Percentiles rank a stretch among this genome's conserved stretches.
Evolutionary conservation across 2,329 filamentous ascomycete species (phyloP).

Genomic region (Trichoderma lentiforme): DNA sequence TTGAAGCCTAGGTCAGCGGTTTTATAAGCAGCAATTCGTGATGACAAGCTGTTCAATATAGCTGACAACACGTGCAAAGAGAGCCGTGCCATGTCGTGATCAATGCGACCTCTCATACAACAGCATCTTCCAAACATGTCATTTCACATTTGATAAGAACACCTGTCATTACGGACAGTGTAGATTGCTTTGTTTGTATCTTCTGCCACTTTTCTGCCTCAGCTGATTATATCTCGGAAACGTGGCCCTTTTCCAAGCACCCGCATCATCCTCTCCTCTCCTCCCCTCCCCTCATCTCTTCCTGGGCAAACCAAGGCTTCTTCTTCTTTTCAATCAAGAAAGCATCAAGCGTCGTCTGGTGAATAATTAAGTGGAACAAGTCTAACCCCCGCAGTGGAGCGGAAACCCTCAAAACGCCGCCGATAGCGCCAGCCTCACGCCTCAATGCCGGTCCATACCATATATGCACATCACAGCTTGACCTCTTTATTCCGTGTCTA

Average conservation of each 20-base stretch:
- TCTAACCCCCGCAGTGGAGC: constrained; percentile 8
- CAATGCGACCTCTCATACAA: not conserved
- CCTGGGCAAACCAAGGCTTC: not conserved
- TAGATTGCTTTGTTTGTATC: not conserved
- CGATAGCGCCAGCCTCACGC: not conserved
- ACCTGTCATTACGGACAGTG: not conserved
- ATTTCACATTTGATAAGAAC: not conserved
- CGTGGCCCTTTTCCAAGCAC: not conserved
- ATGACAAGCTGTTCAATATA: not conserved
- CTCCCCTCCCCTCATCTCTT: not conserved
- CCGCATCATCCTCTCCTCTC: not conserved
- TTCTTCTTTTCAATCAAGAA: not conserved
- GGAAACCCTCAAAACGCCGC: constrained; percentile 4
- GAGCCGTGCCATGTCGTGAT: no score
- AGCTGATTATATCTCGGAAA: not conserved
- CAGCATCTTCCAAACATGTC: not conserved
- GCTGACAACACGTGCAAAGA: not conserved
- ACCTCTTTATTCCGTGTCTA: not conserved
- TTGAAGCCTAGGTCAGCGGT: not conserved
- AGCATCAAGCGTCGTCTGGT: not conserved
- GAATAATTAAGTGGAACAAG: constrained; percentile 4
- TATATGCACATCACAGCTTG: not conserved
- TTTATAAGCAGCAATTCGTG: not conserved
- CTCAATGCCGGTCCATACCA: not conserved
- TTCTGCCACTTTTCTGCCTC: not conserved